phyloP scores from a whole-genome alignment of 495 filamentous ascomycete species.

The Choiromyces venosus region DNA sequence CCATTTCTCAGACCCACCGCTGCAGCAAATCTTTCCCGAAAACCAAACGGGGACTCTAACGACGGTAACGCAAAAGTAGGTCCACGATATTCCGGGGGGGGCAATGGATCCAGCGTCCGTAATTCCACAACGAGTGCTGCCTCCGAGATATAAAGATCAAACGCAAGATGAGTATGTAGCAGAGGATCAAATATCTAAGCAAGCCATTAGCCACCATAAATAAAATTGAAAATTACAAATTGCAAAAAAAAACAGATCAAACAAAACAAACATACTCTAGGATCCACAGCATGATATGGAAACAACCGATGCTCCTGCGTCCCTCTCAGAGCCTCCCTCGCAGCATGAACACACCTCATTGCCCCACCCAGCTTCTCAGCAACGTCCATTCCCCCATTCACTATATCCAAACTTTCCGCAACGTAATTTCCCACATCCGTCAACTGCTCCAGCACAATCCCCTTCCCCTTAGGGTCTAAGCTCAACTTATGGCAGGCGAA shows the following conservation, averaged over 20 bases:
- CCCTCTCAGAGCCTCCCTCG: constrained; percentile 31
- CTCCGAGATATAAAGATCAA: constrained; percentile 73
- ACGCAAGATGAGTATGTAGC: constrained; percentile 56
- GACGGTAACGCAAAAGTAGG: constrained; percentile 17
- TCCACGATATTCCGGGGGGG: neutral
- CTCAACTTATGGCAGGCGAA: constrained; percentile 24
- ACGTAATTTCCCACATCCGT: constrained; percentile 38
- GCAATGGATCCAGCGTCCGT: constrained; percentile 63
- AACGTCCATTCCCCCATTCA: neutral
- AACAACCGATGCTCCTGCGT: constrained; percentile 34
- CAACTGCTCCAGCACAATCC: constrained; percentile 34
- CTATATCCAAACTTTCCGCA: constrained; percentile 14
- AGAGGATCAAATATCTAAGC: constrained; percentile 52
- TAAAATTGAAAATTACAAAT: neutral
- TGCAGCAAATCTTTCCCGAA: constrained; percentile 34
- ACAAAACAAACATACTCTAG: constrained; percentile 14
- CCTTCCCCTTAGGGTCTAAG: constrained; percentile 7
- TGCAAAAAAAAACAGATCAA: neutral
- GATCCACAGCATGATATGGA: constrained; percentile 33
- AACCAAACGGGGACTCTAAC: constrained; percentile 16
- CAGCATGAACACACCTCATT: constrained; percentile 22
- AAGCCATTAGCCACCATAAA: neutral
- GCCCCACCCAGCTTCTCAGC: constrained; percentile 8
- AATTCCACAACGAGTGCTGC: constrained; percentile 70
- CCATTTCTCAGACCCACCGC: constrained; percentile 18